Conservation (phyloP, 345 rosid genomes). For the Euphorbia tirucalli region DNA sequence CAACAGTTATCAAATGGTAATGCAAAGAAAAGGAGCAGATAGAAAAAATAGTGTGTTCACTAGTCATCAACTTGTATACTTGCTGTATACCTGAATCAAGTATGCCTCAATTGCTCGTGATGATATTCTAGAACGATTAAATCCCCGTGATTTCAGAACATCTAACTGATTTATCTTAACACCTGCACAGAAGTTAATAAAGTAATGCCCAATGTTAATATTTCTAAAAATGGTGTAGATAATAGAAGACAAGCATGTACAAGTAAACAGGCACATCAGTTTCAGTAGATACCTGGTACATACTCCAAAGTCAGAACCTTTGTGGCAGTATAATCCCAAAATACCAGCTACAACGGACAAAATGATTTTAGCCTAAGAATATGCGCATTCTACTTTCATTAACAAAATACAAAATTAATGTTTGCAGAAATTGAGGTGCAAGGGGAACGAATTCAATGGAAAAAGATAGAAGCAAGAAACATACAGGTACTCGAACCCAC, state of each 20-base stretch:
- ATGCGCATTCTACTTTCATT: not conserved
- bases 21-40: not conserved
- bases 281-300: conserved; percentile 70
- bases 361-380: conserved; percentile 5
- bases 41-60: not conserved
- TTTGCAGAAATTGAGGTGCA: not conserved
- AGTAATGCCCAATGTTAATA: not conserved
- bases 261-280: conserved; percentile 22
- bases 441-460: not conserved
- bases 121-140: conserved; percentile 66
- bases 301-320: conserved; percentile 97
- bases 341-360: conserved; percentile 57
- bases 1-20: not conserved
- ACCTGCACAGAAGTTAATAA: conserved; percentile 42
- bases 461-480: conserved; percentile 33
- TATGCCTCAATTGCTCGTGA: conserved; percentile 87
- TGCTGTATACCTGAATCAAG: conserved; percentile 74
- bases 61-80: not conserved
- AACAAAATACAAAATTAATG: not conserved
- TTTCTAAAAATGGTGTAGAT: conserved; percentile 1
- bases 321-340: conserved; percentile 86
- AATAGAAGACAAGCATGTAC: not conserved
- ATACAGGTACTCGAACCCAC: conserved; percentile 96
- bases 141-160: conserved; percentile 58
- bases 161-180: conserved; percentile 68